These are phyloP conservation scores for Ensete ventricosum DNA, from an alignment of 176 grass and related monocot species.

Conservation along the genomic window DNA sequence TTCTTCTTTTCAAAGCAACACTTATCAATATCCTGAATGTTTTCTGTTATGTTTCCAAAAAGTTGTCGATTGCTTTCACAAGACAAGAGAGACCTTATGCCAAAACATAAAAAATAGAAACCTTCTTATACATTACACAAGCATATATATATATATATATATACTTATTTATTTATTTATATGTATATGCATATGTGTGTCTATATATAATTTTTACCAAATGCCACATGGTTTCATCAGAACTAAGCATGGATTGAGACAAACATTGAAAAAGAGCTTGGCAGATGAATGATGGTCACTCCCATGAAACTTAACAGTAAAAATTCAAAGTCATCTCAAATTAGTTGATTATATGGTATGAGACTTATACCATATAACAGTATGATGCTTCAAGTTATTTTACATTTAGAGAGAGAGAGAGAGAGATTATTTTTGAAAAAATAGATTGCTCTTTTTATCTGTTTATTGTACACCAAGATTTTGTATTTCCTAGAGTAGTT, in stretches of 20 bases:
- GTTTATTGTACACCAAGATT: background rate
- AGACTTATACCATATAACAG: background rate
- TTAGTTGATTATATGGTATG: background rate
- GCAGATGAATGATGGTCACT: background rate
- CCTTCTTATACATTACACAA: no score
- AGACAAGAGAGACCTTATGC: background rate
- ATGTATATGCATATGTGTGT: no score
- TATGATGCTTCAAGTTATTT: background rate
- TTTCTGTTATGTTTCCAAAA: no score
- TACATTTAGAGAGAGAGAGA: background rate
- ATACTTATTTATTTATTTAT: no score
- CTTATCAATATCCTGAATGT: no score
- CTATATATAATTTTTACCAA: no score
- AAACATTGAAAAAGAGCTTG: no score
- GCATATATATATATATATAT: no score
- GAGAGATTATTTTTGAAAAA: background rate
- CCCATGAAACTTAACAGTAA: background rate
- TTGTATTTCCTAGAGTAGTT: background rate
- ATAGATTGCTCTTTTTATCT: background rate
- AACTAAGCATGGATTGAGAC: no score
- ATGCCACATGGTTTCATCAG: no score
- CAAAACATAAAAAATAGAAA: background rate
- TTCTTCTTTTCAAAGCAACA: no score
- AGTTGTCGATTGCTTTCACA: no score
- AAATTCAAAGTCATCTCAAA: background rate